phyloP scores from a whole-genome alignment of 2,329 filamentous ascomycete genomes.

The Metarhizium guizhouense region DNA sequence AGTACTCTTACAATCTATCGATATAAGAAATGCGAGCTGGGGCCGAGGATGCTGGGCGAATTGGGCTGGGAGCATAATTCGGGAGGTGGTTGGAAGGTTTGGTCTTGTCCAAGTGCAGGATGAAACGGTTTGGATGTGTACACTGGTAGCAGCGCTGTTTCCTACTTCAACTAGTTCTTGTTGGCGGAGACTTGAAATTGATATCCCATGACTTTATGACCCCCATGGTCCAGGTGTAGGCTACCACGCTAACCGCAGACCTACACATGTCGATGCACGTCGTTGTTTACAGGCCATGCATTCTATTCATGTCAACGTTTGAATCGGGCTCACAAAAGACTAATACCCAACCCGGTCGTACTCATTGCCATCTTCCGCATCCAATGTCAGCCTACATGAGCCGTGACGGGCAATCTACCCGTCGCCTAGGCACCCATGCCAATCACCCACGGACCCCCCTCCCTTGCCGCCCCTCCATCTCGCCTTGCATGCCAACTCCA shows the following conservation, averaged over 20 bases:
- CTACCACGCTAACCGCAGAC: too few species aligned
- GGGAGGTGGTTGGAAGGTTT: background rate
- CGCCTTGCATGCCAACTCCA: background rate
- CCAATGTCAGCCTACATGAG: too few species aligned
- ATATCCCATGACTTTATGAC: background rate
- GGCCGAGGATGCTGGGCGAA: background rate
- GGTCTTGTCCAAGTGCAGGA: background rate
- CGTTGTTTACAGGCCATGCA: too few species aligned
- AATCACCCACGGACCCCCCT: background rate
- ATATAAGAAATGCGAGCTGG: slow-evolving; percentile 21
- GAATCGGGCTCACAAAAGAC: too few species aligned
- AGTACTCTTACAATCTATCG: slow-evolving; percentile 60
- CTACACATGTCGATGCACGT: too few species aligned
- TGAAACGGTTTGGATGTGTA: background rate
- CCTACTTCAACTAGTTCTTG: background rate
- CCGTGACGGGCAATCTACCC: too few species aligned
- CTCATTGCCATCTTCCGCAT: too few species aligned
- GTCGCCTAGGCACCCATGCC: background rate
- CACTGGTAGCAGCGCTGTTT: background rate
- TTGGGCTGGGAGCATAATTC: background rate
- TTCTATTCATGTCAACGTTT: too few species aligned
- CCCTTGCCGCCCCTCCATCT: background rate
- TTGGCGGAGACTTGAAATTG: background rate
- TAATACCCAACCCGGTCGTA: too few species aligned
- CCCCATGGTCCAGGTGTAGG: background rate